These are phyloP conservation scores for Triangularia verruculosa DNA, from an alignment of 2,329 filamentous ascomycete genomes.

Conservation along the genomic window DNA sequence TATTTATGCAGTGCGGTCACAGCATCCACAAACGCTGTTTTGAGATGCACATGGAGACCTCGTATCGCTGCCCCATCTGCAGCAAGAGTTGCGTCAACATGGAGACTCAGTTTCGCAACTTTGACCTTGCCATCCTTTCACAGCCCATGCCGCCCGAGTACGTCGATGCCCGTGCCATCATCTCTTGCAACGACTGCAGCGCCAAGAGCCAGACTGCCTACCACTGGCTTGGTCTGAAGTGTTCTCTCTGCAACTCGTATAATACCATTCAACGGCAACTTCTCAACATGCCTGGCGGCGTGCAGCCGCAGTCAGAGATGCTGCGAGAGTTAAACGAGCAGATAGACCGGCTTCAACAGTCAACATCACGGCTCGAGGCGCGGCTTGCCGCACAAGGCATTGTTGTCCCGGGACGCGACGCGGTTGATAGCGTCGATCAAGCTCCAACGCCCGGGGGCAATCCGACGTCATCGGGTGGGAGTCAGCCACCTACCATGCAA, in stretches of 20 bases:
- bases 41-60: constrained; percentile 79
- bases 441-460: neutral
- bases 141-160: constrained; percentile 94
- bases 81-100: constrained; percentile 97
- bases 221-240: constrained; percentile 94
- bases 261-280: constrained; percentile 63
- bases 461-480: neutral
- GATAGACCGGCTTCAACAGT: neutral
- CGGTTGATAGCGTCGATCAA: neutral
- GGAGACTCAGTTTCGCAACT: constrained; percentile 88
- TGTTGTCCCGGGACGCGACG: neutral
- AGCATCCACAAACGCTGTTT: constrained; percentile 93
- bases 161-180: constrained; percentile 71
- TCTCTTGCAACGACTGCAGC: constrained; percentile 93
- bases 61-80: constrained; percentile 96
- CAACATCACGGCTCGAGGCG: neutral
- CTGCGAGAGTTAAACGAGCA: constrained; percentile 14
- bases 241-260: constrained; percentile 67
- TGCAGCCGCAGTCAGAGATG: constrained; percentile 21
- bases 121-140: constrained; percentile 79
- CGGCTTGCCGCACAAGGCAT: neutral
- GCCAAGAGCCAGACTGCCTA: constrained; percentile 82
- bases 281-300: constrained; percentile 48
- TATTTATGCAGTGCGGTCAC: constrained; percentile 94
- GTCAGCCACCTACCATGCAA: neutral